phyloP scores from a whole-genome alignment of 306 rosid genomes.

The Mimosa pudica region DNA sequence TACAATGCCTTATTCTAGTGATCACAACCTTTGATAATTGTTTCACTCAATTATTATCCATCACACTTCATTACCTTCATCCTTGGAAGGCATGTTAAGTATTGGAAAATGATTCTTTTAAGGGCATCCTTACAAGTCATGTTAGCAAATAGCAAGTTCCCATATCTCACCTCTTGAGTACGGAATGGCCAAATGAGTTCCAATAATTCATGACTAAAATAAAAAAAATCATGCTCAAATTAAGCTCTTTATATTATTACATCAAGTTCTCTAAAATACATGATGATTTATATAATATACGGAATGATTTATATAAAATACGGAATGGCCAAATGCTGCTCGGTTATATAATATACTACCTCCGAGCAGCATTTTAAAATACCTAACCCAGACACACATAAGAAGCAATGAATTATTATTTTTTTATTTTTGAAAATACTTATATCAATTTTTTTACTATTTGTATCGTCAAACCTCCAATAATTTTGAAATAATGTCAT shows the following conservation, averaged over 20 bases:
- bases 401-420: background rate
- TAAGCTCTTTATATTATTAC: no score
- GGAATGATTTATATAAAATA: no score
- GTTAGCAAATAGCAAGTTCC: background rate
- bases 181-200: background rate
- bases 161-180: background rate
- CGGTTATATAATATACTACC: background rate
- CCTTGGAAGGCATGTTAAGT: conserved; percentile 11
- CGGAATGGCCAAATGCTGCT: no score
- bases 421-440: no score
- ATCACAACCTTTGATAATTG: background rate
- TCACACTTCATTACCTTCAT: background rate
- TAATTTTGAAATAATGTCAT: no score
- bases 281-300: no score
- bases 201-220: background rate
- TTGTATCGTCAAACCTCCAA: no score
- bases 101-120: background rate
- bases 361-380: background rate
- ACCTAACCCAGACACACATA: background rate
- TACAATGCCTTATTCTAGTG: background rate
- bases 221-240: no score
- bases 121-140: conserved; percentile 22
- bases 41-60: background rate
- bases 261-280: no score
- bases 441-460: no score